Evolutionary conservation across 805 yeast genomes (phyloP).

Genomic region (Kurtzmaniella cleridarum): DNA sequence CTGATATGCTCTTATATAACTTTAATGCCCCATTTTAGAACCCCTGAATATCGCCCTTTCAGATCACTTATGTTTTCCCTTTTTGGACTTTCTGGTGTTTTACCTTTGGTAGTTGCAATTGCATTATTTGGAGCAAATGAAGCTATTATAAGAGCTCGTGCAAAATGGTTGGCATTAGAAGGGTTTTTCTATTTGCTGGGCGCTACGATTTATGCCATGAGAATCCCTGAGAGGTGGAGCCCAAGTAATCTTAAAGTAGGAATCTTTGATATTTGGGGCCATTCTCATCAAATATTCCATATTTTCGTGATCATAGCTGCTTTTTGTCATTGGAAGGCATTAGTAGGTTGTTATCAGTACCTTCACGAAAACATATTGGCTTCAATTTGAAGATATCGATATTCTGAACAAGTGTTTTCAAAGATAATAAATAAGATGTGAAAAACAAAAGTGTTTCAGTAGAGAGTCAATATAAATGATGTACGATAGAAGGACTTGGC

Average conservation of each 20-base stretch:
- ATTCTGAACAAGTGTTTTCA: too few species aligned
- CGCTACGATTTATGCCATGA: slow-evolving; percentile 69
- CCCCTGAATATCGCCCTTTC: slow-evolving; percentile 66
- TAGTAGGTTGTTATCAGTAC: slow-evolving; percentile 50
- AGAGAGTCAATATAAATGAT: too few species aligned
- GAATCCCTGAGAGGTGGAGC: slow-evolving; percentile 65
- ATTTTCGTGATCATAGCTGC: slow-evolving; percentile 74
- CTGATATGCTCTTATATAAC: slow-evolving; percentile 57
- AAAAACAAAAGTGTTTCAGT: too few species aligned
- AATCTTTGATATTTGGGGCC: slow-evolving; percentile 62
- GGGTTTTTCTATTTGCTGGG: slow-evolving; percentile 75
- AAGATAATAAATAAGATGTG: too few species aligned
- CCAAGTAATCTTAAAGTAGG: slow-evolving; percentile 14
- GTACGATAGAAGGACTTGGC: too few species aligned
- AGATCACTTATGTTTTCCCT: slow-evolving; percentile 74
- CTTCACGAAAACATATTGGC: slow-evolving; percentile 27
- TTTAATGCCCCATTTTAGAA: slow-evolving; percentile 59
- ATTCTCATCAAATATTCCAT: slow-evolving; percentile 84
- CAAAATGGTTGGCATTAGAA: slow-evolving; percentile 61
- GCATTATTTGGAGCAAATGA: slow-evolving; percentile 43
- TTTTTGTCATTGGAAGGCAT: slow-evolving; percentile 61
- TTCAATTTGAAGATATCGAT: too few species aligned
- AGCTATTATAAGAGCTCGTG: slow-evolving; percentile 46
- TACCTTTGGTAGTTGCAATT: slow-evolving; percentile 61
- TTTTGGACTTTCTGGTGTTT: slow-evolving; percentile 72